These are phyloP conservation scores for Bidens hawaiensis DNA, from an alignment of 140 eudicot genomes.

Conservation along the genomic window DNA sequence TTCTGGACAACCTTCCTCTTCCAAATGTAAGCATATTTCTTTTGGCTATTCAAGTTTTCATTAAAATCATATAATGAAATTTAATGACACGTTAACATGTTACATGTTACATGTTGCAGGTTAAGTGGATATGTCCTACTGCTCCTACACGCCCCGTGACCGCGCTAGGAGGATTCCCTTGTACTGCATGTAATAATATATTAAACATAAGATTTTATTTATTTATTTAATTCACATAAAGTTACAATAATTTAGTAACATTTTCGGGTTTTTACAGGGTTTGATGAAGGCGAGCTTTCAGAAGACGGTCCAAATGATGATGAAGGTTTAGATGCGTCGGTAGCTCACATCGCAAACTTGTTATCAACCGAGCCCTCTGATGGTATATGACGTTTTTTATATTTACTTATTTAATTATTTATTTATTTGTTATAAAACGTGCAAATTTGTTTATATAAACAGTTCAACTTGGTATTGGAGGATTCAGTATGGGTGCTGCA, in stretches of 20 bases:
- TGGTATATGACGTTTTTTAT: constrained; percentile 35
- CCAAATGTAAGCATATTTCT: constrained; percentile 64
- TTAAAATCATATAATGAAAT: neutral
- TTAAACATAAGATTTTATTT: too few relatives aligned
- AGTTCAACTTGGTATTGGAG: constrained; percentile 97
- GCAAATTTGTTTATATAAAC: constrained; percentile 4
- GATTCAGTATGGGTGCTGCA: constrained; percentile 98
- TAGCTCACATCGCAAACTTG: constrained; percentile 83
- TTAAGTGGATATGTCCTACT: constrained; percentile 96
- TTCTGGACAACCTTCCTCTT: constrained; percentile 82
- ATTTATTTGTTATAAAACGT: too few relatives aligned
- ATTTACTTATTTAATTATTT: neutral
- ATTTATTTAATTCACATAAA: neutral
- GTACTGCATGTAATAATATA: constrained; percentile 76
- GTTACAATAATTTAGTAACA: neutral
- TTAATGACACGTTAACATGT: neutral
- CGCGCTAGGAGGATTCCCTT: constrained; percentile 81
- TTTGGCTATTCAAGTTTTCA: neutral
- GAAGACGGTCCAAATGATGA: constrained; percentile 83
- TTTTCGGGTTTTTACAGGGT: constrained; percentile 52
- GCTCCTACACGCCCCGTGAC: constrained; percentile 98
- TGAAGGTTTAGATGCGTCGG: constrained; percentile 92
- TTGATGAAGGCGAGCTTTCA: constrained; percentile 81
- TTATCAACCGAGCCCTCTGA: constrained; percentile 87
- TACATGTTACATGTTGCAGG: constrained; percentile 48